These are phyloP conservation scores for Chlorella ohadii DNA, from an alignment of 139 green algal genomes.

Conservation along the genomic window DNA sequence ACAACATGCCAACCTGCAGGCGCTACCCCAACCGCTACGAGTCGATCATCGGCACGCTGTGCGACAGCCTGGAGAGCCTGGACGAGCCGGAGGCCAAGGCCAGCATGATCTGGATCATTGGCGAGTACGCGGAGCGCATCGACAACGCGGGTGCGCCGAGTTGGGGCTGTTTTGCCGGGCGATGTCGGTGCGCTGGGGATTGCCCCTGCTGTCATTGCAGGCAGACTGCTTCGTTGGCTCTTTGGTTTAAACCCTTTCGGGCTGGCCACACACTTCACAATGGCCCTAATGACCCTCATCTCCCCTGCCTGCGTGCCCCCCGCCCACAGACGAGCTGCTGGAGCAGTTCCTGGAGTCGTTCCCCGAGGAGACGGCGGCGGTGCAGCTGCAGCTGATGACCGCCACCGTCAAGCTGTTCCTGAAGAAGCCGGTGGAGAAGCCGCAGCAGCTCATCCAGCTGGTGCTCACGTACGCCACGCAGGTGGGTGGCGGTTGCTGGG, in stretches of 20 bases:
- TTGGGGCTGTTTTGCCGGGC: neutral
- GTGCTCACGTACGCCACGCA: slow-evolving; percentile 89
- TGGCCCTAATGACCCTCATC: too few species aligned
- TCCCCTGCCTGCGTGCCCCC: too few species aligned
- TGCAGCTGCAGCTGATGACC: slow-evolving; percentile 99
- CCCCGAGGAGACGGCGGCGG: slow-evolving; percentile 89
- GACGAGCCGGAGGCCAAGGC: slow-evolving; percentile 98
- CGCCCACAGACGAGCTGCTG: slow-evolving; percentile 96
- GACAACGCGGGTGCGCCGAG: slow-evolving; percentile 83
- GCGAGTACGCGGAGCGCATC: slow-evolving; percentile 99
- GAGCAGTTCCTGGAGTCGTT: slow-evolving; percentile 97
- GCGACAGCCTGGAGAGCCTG: slow-evolving; percentile 94
- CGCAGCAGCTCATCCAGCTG: slow-evolving; percentile 96
- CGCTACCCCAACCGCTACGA: slow-evolving; percentile 96
- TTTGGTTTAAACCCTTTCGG: too few species aligned
- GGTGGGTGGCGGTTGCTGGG: too few species aligned
- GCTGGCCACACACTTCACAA: too few species aligned
- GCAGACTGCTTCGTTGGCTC: too few species aligned
- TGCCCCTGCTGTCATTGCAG: too few species aligned
- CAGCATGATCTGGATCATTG: slow-evolving; percentile 98
- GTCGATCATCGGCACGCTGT: slow-evolving; percentile 94
- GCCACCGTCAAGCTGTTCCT: slow-evolving; percentile 99
- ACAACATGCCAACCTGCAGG: too few species aligned
- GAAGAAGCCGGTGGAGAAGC: slow-evolving; percentile 87
- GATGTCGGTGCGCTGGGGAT: too few species aligned